Percentiles rank a stretch among this genome's conserved stretches.
Conservation (phyloP, 1,284 basidiomycete species). For the Ceratobasidium sp. region DNA sequence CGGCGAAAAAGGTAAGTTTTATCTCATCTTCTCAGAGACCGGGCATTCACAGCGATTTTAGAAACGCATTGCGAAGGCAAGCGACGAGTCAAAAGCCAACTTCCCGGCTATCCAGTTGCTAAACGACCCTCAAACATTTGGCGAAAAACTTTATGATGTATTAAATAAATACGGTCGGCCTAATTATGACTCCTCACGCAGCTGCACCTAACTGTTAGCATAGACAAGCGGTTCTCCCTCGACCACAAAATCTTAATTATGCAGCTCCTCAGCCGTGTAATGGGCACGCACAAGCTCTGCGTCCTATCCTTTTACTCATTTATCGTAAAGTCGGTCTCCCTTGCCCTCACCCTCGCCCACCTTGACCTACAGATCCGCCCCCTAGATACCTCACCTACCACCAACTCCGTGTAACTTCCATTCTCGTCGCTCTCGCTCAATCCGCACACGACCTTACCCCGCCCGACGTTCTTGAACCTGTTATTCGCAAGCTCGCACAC, state of each 20-base stretch:
- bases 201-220: not conserved
- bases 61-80: conserved; percentile 67
- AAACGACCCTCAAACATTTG: conserved; percentile 95
- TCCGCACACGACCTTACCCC: conserved; percentile 96
- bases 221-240: conserved; percentile 91
- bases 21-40: not conserved
- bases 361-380: not conserved
- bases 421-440: conserved; percentile 95
- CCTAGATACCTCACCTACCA: conserved; percentile 89
- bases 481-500: conserved; percentile 90
- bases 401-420: conserved; percentile 93
- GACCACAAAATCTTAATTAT: conserved; percentile 98
- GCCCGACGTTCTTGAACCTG: conserved; percentile 90
- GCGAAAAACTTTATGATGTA: conserved; percentile 92
- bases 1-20: conserved; percentile 71
- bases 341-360: not conserved
- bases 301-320: conserved; percentile 98
- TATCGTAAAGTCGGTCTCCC: conserved; percentile 68
- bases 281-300: conserved; percentile 92
- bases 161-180: conserved; percentile 72
- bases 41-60: conserved; percentile 52
- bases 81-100: conserved; percentile 69
- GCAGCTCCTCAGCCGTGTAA: conserved; percentile 96
- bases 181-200: not conserved
- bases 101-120: conserved; percentile 95